phyloP scores from a whole-genome alignment of 768 basidiomycete genomes.

The Termitomyces sp. region DNA sequence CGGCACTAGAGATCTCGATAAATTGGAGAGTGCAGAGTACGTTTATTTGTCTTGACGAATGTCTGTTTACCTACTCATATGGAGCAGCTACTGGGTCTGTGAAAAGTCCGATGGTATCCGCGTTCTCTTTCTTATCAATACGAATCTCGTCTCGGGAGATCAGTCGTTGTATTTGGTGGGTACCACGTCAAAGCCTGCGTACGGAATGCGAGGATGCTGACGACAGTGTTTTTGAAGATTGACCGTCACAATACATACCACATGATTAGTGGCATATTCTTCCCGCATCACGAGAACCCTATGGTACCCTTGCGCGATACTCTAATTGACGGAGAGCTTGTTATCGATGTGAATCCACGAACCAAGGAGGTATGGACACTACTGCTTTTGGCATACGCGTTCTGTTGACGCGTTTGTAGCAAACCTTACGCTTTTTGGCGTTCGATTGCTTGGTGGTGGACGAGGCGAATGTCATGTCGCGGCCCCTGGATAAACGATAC shows the following conservation, averaged over 20 bases:
- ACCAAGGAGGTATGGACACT: constrained; percentile 56
- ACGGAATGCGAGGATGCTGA: not conserved
- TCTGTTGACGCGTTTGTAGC: constrained; percentile 40
- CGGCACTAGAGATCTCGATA: constrained; percentile 58
- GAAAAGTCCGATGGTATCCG: constrained; percentile 98
- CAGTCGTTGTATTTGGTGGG: constrained; percentile 78
- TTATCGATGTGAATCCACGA: constrained; percentile 80
- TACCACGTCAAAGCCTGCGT: not conserved
- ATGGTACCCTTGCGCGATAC: constrained; percentile 69
- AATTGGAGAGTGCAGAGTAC: constrained; percentile 84
- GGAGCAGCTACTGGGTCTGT: constrained; percentile 92
- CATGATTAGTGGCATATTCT: constrained; percentile 70
- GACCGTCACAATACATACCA: constrained; percentile 92
- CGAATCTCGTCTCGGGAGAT: constrained; percentile 45
- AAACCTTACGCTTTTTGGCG: constrained; percentile 76
- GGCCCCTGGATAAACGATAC: constrained; percentile 82
- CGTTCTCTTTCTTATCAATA: constrained; percentile 77
- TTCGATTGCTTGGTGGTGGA: constrained; percentile 93
- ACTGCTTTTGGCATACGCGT: not conserved
- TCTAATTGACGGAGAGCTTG: constrained; percentile 91
- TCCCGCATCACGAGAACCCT: constrained; percentile 83
- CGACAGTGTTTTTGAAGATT: constrained; percentile 50
- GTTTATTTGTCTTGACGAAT: constrained; percentile 18
- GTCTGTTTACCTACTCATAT: constrained; percentile 1
- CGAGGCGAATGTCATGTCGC: constrained; percentile 82